Conservation (phyloP, 2,329 filamentous ascomycete species). For the Gnomoniopsis sp. region DNA sequence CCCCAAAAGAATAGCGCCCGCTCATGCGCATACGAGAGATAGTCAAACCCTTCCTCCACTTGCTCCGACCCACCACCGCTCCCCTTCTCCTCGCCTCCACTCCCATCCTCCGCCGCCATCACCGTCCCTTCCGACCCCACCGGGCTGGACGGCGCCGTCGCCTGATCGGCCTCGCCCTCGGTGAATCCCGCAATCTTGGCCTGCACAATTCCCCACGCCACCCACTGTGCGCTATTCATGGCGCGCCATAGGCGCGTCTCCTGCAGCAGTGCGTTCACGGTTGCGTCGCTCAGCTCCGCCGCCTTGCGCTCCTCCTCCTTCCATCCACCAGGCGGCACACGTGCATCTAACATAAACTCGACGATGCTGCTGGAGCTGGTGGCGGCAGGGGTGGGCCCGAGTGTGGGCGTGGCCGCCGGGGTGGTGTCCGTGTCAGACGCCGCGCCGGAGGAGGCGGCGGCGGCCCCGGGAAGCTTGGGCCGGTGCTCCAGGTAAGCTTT, state of each 20-base stretch:
- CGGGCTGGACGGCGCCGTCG: constrained; percentile 17
- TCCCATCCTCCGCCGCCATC: constrained; percentile 25
- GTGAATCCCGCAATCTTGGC: constrained; percentile 74
- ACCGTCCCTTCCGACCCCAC: constrained; percentile 22
- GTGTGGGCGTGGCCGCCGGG: constrained; percentile 38
- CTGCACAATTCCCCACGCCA: constrained; percentile 95
- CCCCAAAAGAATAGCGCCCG: constrained; percentile 93
- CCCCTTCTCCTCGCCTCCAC: constrained; percentile 20
- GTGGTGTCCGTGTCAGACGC: constrained; percentile 46
- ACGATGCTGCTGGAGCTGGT: constrained; percentile 47
- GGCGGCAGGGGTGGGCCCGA: constrained; percentile 34
- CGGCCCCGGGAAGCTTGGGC: constrained; percentile 51
- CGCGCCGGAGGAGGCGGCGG: constrained; percentile 22
- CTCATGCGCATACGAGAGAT: constrained; percentile 86
- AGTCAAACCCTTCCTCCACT: constrained; percentile 81
- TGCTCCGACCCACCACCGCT: constrained; percentile 40
- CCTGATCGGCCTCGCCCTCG: constrained; percentile 40
- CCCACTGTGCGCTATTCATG: constrained; percentile 86
- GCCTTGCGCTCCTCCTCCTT: constrained; percentile 59
- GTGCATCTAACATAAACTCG: constrained; percentile 81
- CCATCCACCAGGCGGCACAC: constrained; percentile 52
- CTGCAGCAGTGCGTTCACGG: constrained; percentile 67
- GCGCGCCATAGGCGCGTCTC: constrained; percentile 84
- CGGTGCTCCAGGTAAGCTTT: constrained; percentile 82
- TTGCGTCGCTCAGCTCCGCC: constrained; percentile 62